Conservation (phyloP, 495 filamentous ascomycete genomes). For the Penicillium salamii region DNA sequence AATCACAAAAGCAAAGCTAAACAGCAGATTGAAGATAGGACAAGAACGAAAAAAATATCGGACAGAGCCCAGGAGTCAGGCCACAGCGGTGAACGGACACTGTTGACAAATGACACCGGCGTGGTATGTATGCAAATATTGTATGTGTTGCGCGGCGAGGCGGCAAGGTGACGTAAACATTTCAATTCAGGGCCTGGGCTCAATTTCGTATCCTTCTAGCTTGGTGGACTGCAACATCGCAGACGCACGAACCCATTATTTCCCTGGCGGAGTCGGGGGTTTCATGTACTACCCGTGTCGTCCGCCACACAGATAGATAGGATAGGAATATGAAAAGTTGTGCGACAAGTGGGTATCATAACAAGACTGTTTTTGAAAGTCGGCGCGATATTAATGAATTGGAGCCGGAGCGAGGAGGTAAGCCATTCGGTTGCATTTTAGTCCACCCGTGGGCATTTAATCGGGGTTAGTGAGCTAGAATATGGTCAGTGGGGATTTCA, state of each 20-base stretch:
- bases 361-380: conserved; percentile 35
- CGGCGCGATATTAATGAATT: conserved; percentile 33
- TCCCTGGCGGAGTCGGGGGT: neutral
- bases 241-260: neutral
- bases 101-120: neutral
- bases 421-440: conserved; percentile 4
- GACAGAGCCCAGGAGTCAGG: too few relatives aligned
- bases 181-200: conserved; percentile 8
- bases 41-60: neutral
- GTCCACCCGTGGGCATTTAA: conserved; percentile 15
- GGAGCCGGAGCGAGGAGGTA: conserved; percentile 11
- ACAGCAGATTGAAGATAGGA: neutral
- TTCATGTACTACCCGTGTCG: conserved; percentile 5
- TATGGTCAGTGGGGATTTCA: conserved; percentile 19
- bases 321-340: conserved; percentile 28
- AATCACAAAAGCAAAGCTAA: conserved; percentile 1
- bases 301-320: conserved; percentile 17
- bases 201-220: conserved; percentile 2
- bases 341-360: conserved; percentile 48
- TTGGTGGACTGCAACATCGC: neutral
- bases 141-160: conserved; percentile 8
- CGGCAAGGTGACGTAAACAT: neutral
- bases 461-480: conserved; percentile 55
- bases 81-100: neutral
- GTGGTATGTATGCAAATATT: conserved; percentile 6